These are phyloP conservation scores for Beauveria medogensis DNA, from an alignment of 2,329 filamentous ascomycete species.

Conservation along the genomic window DNA sequence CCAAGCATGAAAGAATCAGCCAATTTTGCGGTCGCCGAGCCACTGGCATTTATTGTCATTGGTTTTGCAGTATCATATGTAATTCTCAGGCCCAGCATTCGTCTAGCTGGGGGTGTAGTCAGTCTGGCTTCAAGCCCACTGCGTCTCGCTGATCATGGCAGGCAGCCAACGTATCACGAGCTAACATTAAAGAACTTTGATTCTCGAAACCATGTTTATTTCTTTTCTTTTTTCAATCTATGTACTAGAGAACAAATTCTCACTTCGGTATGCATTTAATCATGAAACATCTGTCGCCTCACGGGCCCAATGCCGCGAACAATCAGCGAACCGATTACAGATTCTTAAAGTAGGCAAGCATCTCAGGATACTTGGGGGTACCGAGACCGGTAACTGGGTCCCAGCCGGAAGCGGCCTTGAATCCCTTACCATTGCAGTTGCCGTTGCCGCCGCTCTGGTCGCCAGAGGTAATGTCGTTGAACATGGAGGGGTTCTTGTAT, in stretches of 20 bases:
- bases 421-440: not conserved
- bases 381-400: constrained; percentile 11
- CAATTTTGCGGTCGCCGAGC: constrained; percentile 14
- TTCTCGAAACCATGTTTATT: not conserved
- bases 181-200: not conserved
- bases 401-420: constrained; percentile 6
- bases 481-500: constrained; percentile 10
- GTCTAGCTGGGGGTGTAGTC: constrained; percentile 14
- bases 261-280: not conserved
- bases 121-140: constrained; percentile 16
- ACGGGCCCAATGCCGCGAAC: no score
- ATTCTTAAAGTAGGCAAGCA: not conserved
- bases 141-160: constrained; percentile 15
- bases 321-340: not conserved
- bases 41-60: constrained; percentile 16
- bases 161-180: constrained; percentile 11
- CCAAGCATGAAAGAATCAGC: constrained; percentile 17
- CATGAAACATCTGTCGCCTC: not conserved
- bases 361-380: constrained; percentile 9
- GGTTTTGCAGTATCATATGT: constrained; percentile 15
- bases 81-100: constrained; percentile 14
- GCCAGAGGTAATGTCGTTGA: constrained; percentile 2
- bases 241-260: no score
- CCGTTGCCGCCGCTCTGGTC: not conserved
- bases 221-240: no score